Conservation (phyloP, 164 flowering plant genomes). For the Vitis vinifera region ASM3070453v1 NC_081812.1:15893001-15893500, state of each 20-base stretch:
- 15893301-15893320: no score
- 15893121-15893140: conserved; percentile 49
- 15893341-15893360: conserved; percentile 9
- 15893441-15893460: not conserved
- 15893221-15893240: not conserved
- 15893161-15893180: conserved; percentile 28
- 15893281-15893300: not conserved
- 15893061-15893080: not conserved
- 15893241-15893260: not conserved
- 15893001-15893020: conserved; percentile 2
- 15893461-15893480: not conserved
- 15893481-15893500: no score
- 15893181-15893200: conserved; percentile 27
- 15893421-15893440: not conserved
- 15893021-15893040: not conserved
- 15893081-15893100: not conserved
- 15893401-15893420: conserved; percentile 5
- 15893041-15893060: no score
- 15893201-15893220: conserved; percentile 4
- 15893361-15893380: conserved; percentile 50
- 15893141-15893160: conserved; percentile 3
- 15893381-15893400: conserved; percentile 30
- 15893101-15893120: conserved; percentile 37
- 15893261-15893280: not conserved
- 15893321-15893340: not conserved